A percentile compares a stretch with the other conserved stretches of the same genome.
phyloP scores from a whole-genome alignment of 2,329 filamentous ascomycete species.

The Penicillium corylophilum region DNA sequence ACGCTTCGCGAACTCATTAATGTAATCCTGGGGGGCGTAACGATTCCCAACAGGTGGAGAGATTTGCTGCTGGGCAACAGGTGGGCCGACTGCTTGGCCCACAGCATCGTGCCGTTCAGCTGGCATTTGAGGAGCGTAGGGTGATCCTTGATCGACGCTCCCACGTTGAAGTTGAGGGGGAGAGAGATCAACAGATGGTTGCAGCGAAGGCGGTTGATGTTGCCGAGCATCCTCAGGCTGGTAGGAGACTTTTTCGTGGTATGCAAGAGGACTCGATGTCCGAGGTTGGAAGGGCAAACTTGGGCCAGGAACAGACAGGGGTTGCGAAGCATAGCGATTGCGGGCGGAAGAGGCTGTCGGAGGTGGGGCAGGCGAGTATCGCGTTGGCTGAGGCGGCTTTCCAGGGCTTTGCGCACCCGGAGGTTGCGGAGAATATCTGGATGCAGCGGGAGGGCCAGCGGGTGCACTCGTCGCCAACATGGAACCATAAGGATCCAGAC shows the following conservation, averaged over 20 bases:
- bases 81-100: slow-evolving; percentile 7
- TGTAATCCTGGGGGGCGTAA: slow-evolving; percentile 34
- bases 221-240: slow-evolving; percentile 24
- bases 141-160: slow-evolving; percentile 21
- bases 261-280: slow-evolving; percentile 64
- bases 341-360: slow-evolving; percentile 27
- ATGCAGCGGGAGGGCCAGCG: slow-evolving; percentile 30
- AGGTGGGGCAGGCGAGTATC: slow-evolving; percentile 50
- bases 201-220: slow-evolving; percentile 24
- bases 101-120: slow-evolving; percentile 4
- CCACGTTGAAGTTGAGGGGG: slow-evolving; percentile 22
- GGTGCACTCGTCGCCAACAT: slow-evolving; percentile 29
- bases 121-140: slow-evolving; percentile 11
- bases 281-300: slow-evolving; percentile 59
- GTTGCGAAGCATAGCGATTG: slow-evolving; percentile 44
- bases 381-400: slow-evolving; percentile 39
- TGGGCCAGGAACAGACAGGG: slow-evolving; percentile 27
- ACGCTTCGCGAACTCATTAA: slow-evolving; percentile 34
- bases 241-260: slow-evolving; percentile 44
- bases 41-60: slow-evolving; percentile 31
- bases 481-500: slow-evolving; percentile 33
- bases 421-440: slow-evolving; percentile 46
- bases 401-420: slow-evolving; percentile 29
- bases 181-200: slow-evolving; percentile 24
- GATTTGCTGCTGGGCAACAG: slow-evolving; percentile 18